Evolutionary conservation across 768 basidiomycete genomes (phyloP), one percentile per base, ranked within the genome.

Genomic region (Collybiopsis luxurians): DNA sequence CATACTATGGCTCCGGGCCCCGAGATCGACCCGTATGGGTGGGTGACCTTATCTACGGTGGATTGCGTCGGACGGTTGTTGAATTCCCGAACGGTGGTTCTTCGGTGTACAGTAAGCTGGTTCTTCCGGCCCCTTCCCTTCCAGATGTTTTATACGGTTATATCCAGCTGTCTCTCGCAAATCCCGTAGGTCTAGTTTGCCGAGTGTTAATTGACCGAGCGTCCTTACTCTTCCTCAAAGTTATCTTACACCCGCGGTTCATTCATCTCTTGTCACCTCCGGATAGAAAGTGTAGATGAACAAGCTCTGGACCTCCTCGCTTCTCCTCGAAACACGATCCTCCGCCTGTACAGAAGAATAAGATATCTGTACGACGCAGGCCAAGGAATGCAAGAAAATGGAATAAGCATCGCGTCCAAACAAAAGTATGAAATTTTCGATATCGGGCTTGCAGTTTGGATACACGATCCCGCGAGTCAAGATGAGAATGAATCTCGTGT

Each of bases 231-330:
- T 26, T 1, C 36, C 2, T 15, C 38, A 9, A 21, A 73, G 74
- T 63, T 70, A 43, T 67, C 63, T 21, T 78, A 75, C 53, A 71
- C 73, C 7, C 69, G 76, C 34, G 77, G 76, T 9, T 66, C 73
- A 2, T 63, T 72, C n/a, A 69, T 78, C 23, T 75, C 77, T 10
- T 71, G 69, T 49, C 63, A 67, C 43, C 44, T 77, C 3, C 59
- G 63, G 19, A 58, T 77, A 24, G 59, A 64, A 24, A 67, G 71
- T 58, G 54, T 56, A 2, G 66, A 75, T 54, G 26, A 55, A 3
- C 63, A 70, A 24, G 71, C 64, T 1, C 67, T 76, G 19, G 72
- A 73, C 26, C 50, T 65, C 0, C 62, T 74, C 4, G 63, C 67
- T 13, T 55, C 63, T 3, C 69, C 69, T 1, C 58, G 63, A 4